phyloP scores from a whole-genome alignment of 805 yeast species.

The Wickerhamomyces chambardii region DNA sequence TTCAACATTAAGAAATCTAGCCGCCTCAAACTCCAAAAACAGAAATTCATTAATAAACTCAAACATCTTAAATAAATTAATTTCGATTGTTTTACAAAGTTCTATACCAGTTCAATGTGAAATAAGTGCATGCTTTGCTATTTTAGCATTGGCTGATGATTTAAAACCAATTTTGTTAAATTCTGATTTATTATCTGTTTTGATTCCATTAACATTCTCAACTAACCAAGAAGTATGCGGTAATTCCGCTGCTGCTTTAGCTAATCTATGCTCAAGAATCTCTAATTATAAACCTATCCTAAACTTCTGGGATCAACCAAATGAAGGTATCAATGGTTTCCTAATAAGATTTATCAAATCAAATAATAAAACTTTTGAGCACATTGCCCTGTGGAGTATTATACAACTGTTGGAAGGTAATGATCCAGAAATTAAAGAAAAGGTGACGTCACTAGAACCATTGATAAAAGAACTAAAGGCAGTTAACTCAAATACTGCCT shows the following conservation, averaged over 20 bases:
- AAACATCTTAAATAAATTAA: conserved; percentile 92
- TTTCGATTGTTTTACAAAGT: conserved; percentile 72
- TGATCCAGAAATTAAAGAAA: conserved; percentile 40
- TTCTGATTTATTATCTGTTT: conserved; percentile 76
- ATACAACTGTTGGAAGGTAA: conserved; percentile 87
- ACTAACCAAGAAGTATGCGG: conserved; percentile 94
- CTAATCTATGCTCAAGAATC: conserved; percentile 88
- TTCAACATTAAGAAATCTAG: conserved; percentile 89
- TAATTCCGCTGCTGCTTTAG: conserved; percentile 96
- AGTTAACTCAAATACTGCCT: too few relatives aligned
- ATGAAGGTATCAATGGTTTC: conserved; percentile 82
- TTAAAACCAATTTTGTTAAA: conserved; percentile 78
- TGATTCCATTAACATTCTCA: conserved; percentile 85
- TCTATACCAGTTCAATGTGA: conserved; percentile 95
- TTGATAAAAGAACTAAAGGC: conserved; percentile 14
- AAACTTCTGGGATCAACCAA: conserved; percentile 69
- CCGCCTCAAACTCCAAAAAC: conserved; percentile 91
- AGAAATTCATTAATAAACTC: conserved; percentile 88
- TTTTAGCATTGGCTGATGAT: conserved; percentile 92
- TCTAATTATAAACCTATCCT: conserved; percentile 74
- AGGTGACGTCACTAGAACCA: conserved; percentile 3
- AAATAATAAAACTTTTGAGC: conserved; percentile 91
- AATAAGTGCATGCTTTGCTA: conserved; percentile 95
- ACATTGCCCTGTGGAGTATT: conserved; percentile 95
- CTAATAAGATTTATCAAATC: conserved; percentile 71